These are phyloP conservation scores for Combretum micranthum DNA, from an alignment of 345 rosid species.

Conservation along the genomic window DNA sequence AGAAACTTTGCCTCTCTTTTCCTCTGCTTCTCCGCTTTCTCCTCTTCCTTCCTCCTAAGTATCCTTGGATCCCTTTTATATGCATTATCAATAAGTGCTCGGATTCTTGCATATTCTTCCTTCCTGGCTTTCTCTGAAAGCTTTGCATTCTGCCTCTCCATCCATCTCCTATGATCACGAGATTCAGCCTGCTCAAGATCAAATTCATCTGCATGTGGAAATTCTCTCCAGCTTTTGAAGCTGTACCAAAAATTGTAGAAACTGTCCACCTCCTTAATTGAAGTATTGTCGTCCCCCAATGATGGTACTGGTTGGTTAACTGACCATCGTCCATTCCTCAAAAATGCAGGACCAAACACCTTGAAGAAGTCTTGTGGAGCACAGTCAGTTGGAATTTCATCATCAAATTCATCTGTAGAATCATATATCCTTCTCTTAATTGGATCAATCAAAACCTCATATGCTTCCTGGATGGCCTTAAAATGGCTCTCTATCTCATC, in stretches of 20 bases:
- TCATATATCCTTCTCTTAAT: slow-evolving; percentile 84
- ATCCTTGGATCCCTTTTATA: slow-evolving; percentile 89
- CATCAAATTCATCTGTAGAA: slow-evolving; percentile 96
- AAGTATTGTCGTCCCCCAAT: slow-evolving; percentile 63
- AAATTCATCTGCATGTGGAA: slow-evolving; percentile 93
- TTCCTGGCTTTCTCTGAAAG: slow-evolving; percentile 79
- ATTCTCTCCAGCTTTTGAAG: slow-evolving; percentile 98
- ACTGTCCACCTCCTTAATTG: slow-evolving; percentile 62
- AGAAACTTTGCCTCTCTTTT: slow-evolving; percentile 73
- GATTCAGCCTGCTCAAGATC: slow-evolving; percentile 95
- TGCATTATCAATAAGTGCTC: slow-evolving; percentile 87
- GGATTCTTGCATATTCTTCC: slow-evolving; percentile 85
- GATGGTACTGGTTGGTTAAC: slow-evolving; percentile 69
- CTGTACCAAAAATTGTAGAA: slow-evolving; percentile 88
- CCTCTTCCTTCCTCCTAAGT: slow-evolving; percentile 71
- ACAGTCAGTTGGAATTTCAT: slow-evolving; percentile 86
- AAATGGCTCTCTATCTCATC: slow-evolving; percentile 86
- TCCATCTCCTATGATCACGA: slow-evolving; percentile 98
- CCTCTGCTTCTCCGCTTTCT: slow-evolving; percentile 83
- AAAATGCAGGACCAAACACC: slow-evolving; percentile 95
- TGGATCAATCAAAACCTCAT: slow-evolving; percentile 86
- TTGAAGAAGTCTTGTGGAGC: slow-evolving; percentile 84
- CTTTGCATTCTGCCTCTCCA: slow-evolving; percentile 97
- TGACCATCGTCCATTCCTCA: slow-evolving; percentile 98
- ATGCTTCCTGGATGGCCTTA: slow-evolving; percentile 89